phyloP scores from a whole-genome alignment of 2,329 filamentous ascomycete genomes.

The Zymoseptoria crescenta region DNA sequence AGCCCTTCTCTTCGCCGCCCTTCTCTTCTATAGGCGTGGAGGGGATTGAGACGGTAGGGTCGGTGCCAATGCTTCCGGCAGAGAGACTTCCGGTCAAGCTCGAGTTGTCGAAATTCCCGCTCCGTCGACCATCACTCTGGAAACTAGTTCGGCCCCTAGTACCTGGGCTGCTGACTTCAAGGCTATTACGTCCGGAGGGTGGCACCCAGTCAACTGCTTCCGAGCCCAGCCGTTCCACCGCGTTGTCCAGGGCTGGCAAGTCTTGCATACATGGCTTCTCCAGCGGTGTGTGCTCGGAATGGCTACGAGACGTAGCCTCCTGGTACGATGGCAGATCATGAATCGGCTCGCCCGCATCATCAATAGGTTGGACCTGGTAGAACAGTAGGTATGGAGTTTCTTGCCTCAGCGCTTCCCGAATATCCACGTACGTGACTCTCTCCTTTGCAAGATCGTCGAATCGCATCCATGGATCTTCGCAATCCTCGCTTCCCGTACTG shows the following conservation, averaged over 20 bases:
- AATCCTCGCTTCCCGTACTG: slow-evolving; percentile 43
- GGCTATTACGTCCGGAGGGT: slow-evolving; percentile 18
- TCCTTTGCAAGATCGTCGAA: slow-evolving; percentile 79
- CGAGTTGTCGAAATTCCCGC: slow-evolving; percentile 34
- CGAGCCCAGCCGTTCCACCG: slow-evolving; percentile 11
- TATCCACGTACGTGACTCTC: slow-evolving; percentile 68
- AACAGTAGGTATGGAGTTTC: slow-evolving; percentile 93
- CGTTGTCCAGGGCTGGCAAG: slow-evolving; percentile 14
- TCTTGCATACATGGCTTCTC: slow-evolving; percentile 22
- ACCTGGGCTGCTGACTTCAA: slow-evolving; percentile 23
- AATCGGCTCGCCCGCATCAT: slow-evolving; percentile 49
- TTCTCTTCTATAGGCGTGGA: slow-evolving; percentile 39
- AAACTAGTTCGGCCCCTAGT: slow-evolving; percentile 31
- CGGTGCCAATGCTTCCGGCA: slow-evolving; percentile 20
- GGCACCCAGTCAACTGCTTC: slow-evolving; percentile 16
- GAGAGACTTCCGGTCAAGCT: slow-evolving; percentile 26
- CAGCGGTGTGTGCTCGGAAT: slow-evolving; percentile 19
- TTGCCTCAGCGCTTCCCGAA: slow-evolving; percentile 67
- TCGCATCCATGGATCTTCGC: slow-evolving; percentile 73
- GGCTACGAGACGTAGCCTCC: slow-evolving; percentile 30
- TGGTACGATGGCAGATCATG: slow-evolving; percentile 35
- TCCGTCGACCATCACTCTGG: slow-evolving; percentile 32
- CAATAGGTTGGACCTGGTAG: slow-evolving; percentile 86
- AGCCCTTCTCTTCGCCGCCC: slow-evolving; percentile 6
- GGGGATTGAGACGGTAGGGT: slow-evolving; percentile 24